Evolutionary conservation across 768 basidiomycete species (phyloP), one percentile per base, ranked within the genome.

Genomic region (Lactarius psammicola): DNA sequence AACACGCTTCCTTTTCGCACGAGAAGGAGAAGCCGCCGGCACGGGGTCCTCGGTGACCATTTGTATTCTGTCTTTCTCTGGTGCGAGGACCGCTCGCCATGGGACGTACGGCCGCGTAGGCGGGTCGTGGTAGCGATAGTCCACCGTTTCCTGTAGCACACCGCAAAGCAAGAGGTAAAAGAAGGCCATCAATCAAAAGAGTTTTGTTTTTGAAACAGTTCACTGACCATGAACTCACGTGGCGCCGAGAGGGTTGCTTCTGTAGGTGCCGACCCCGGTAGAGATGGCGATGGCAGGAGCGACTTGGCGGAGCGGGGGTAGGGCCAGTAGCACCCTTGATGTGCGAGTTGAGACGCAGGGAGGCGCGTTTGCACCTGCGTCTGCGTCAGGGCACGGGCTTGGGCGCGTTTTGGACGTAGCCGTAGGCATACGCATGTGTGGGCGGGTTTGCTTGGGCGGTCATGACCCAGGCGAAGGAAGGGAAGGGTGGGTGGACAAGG

Each of bases 381-480:
- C n/a, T 38, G 36, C 6, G 56, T 33, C 13, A 5, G 34, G 18
- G 44, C 30, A 15, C 23, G 44, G 23, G 59, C 49, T 9, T 33
- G 58, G 10, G 31, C 20, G 15, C 61, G 15, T 59, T 67, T 54
- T 63, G 57, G 20, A 59, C 34, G 51, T 67, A 67, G 17, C 66
- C 66, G n/a, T 46, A 17, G 13, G 66, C 33, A 44, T 63, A 59
- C 18, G 51, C 57, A 4, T 10, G 8, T 15, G 51, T 23, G 0
- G 66, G 66, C 3, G 66, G 66, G 53, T 67, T 67, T 18, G 57
- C 40, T 36, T 67, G 33, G 40, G 66, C 17, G 26, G 53, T 59
- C 38, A 67, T 63, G 20, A 67, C 66, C 66, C 66, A 67, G 3
- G 66, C 33, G 28, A 67, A 38, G 10, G 66, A 67, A 13, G 66